Evolutionary conservation across 805 yeast species (phyloP), one percentile per base, ranked within the genome.

Genomic region (Kazachstania africana): DNA sequence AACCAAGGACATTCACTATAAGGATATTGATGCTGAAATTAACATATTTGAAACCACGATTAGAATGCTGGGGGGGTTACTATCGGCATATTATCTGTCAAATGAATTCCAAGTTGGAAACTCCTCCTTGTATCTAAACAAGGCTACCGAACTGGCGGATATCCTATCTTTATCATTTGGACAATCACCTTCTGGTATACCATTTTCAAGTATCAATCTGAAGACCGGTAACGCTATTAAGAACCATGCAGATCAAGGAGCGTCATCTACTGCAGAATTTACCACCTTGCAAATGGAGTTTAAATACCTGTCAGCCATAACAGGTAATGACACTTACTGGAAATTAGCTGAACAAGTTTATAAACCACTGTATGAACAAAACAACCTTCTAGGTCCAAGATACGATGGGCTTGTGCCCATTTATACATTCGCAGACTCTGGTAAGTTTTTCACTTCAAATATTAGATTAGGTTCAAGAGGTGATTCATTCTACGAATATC

Each of bases 1-100:
- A 29, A 65, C 68, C 29, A 59, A 75, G 34, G 83, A 72, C 31
- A 62, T 87, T 40, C 65, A 64, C 32, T 85, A 82, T 50, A n/a
- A n/a, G n/a, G 72, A 75, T 43, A 71, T 81, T 43, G 80, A 83
- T 50, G 71, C 75, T 38, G 69, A 69, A 22, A 91, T 83, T 26
- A 84, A 78, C 49, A 76, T 84, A 5, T 87, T 87, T 56, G 96
- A 85, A 52, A 84, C 95, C n/a, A 83, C 96, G 5, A 85, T 83
- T 40, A 67, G 95, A 50, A 83, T 87, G 93, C 60, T 87, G 16
- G 96, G 96, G 27, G 96, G 96, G 0, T 62, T 87, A n/a, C 59
- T 87, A 29, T 78, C 94, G 3, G 94, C 94, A 0, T 72, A 71
- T 48, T 76, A 81, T 41, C 8, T 25, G 4, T 68, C 87, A 2